Percentiles rank a stretch among this genome's conserved stretches.
Conservation (phyloP, 176 grass and related monocot species). For the Pharus latifolius region DNA sequence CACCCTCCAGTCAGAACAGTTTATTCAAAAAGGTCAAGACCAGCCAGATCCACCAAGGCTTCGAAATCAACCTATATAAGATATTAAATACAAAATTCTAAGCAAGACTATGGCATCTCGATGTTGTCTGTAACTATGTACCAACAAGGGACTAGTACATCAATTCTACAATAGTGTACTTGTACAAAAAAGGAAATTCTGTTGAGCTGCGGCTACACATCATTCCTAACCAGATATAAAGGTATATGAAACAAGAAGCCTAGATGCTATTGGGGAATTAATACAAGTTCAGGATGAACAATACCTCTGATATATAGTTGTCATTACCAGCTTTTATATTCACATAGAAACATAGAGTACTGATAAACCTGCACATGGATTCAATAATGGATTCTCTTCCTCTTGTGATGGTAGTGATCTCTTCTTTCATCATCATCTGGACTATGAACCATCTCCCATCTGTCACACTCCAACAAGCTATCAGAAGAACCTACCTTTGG, state of each 20-base stretch:
- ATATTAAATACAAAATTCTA: neutral
- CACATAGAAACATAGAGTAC: neutral
- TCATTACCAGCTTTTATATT: neutral
- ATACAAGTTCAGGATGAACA: neutral
- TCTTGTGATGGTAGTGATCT: neutral
- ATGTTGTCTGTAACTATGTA: neutral
- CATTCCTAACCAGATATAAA: neutral
- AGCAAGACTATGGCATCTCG: neutral
- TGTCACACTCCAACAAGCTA: neutral
- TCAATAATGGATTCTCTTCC: neutral
- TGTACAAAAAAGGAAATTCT: neutral
- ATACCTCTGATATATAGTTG: neutral
- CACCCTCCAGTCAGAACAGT: neutral
- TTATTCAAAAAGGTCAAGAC: neutral
- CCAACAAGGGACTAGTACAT: neutral
- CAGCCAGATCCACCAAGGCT: neutral
- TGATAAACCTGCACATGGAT: neutral
- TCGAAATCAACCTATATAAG: neutral
- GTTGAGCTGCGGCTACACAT: neutral
- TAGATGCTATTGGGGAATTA: too few species aligned
- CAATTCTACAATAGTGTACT: neutral
- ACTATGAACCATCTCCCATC: constrained; percentile 16
- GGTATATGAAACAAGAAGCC: too few species aligned
- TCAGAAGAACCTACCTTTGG: neutral
- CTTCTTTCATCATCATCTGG: neutral